phyloP scores from a whole-genome alignment of 2,329 filamentous ascomycete genomes.

The Thelonectria discophora region DNA sequence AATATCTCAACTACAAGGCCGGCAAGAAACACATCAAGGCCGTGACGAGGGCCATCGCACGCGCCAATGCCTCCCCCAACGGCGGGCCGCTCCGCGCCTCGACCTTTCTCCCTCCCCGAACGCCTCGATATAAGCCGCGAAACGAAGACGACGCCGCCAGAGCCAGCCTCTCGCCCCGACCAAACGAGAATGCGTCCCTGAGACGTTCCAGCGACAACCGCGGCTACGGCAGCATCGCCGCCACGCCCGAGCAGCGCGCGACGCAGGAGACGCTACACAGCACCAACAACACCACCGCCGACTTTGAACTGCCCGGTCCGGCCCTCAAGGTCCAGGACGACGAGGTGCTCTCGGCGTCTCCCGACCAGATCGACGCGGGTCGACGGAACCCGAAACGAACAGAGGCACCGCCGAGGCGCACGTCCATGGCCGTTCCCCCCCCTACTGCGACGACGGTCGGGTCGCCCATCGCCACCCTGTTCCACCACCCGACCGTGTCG shows the following conservation, averaged over 20 bases:
- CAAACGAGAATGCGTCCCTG: slow-evolving; percentile 53
- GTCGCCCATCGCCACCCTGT: slow-evolving; percentile 13
- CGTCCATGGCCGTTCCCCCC: slow-evolving; percentile 44
- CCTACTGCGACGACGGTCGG: slow-evolving; percentile 31
- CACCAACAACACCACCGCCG: slow-evolving; percentile 39
- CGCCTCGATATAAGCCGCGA: slow-evolving; percentile 31
- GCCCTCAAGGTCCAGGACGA: slow-evolving; percentile 54
- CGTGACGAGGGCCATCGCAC: slow-evolving; percentile 75
- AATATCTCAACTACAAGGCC: slow-evolving; percentile 94
- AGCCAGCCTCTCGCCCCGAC: slow-evolving; percentile 33
- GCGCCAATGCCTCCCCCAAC: slow-evolving; percentile 63
- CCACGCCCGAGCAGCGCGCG: slow-evolving; percentile 49
- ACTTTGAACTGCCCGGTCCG: slow-evolving; percentile 64
- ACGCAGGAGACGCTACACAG: slow-evolving; percentile 35
- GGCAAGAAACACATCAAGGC: slow-evolving; percentile 95
- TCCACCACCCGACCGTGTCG: slow-evolving; percentile 33
- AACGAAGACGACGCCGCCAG: slow-evolving; percentile 13
- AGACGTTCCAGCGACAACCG: slow-evolving; percentile 50
- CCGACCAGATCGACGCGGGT: slow-evolving; percentile 28
- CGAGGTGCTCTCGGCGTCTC: slow-evolving; percentile 23
- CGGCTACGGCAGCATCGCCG: slow-evolving; percentile 64
- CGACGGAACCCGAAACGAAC: slow-evolving; percentile 37
- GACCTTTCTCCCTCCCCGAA: slow-evolving; percentile 42
- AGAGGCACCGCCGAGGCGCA: slow-evolving; percentile 48
- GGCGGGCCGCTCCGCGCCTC: slow-evolving; percentile 47